Evolutionary conservation across 2,329 filamentous ascomycete genomes (phyloP).

Genomic region (Beauveria sp.): DNA sequence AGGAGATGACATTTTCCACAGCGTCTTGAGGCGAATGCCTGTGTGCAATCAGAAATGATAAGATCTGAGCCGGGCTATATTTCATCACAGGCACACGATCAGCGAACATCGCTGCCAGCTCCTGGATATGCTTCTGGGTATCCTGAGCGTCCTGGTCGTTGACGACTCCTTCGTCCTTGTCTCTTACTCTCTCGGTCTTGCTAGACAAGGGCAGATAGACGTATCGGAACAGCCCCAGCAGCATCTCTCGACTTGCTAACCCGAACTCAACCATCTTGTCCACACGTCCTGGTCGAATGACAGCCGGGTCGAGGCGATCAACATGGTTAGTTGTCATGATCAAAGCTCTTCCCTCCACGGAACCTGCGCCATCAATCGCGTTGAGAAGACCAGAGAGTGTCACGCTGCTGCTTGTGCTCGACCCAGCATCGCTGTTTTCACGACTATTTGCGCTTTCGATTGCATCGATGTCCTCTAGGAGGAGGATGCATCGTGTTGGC

Average conservation of each 20-base stretch:
- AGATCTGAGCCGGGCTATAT: too few relatives aligned
- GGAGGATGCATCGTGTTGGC: constrained; percentile 20
- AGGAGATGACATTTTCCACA: too few relatives aligned
- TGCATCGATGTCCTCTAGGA: too few relatives aligned
- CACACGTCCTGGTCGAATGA: constrained; percentile 59
- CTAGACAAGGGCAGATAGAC: background rate
- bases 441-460: too few relatives aligned
- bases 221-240: background rate
- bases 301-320: constrained; percentile 55
- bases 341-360: constrained; percentile 35
- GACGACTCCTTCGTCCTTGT: background rate
- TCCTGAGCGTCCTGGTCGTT: background rate
- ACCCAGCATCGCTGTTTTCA: too few relatives aligned
- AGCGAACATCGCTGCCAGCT: background rate
- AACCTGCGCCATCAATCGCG: too few relatives aligned
- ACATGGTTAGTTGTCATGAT: constrained; percentile 68
- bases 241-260: background rate
- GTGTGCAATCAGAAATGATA: too few relatives aligned
- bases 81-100: too few relatives aligned
- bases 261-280: constrained; percentile 32
- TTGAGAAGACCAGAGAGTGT: too few relatives aligned
- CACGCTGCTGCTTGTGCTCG: too few relatives aligned
- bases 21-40: too few relatives aligned
- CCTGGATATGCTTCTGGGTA: background rate
- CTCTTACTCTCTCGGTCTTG: background rate